Evolutionary conservation across 1,284 basidiomycete species (phyloP).

Genomic region (Austroboletus novae-zelandiae): DNA sequence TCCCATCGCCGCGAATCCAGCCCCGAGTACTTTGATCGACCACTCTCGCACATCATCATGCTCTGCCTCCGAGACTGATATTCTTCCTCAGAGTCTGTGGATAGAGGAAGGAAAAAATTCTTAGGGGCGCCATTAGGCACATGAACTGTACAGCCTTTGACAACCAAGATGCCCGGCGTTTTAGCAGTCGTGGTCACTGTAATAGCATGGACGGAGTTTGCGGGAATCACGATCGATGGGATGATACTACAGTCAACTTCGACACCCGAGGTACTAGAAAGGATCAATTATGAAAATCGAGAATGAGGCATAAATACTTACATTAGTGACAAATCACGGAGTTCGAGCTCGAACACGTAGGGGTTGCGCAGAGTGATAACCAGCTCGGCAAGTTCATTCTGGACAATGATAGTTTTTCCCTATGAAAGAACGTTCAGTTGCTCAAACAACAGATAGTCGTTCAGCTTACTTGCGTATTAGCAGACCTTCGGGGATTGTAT

Average conservation of each 20-base stretch:
- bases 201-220: conserved; percentile 73
- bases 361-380: conserved; percentile 87
- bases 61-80: conserved; percentile 54
- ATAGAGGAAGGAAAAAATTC: conserved; percentile 76
- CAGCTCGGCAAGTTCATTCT: conserved; percentile 82
- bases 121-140: conserved; percentile 70
- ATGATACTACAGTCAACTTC: conserved; percentile 65
- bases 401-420: conserved; percentile 69
- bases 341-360: conserved; percentile 86
- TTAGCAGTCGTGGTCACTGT: conserved; percentile 69
- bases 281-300: conserved; percentile 3
- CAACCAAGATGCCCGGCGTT: conserved; percentile 61
- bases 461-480: conserved; percentile 53
- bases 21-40: conserved; percentile 68
- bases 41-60: conserved; percentile 59
- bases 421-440: conserved; percentile 25
- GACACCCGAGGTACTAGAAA: conserved; percentile 75
- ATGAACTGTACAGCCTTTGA: conserved; percentile 79
- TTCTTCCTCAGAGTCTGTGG: conserved; percentile 72
- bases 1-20: conserved; percentile 65
- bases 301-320: conserved; percentile 34
- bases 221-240: conserved; percentile 61
- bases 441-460: conserved; percentile 2
- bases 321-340: conserved; percentile 82
- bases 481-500: conserved; percentile 78